phyloP scores from a whole-genome alignment of 164 flowering plant genomes.

The Euptelea pleiosperma region DNA sequence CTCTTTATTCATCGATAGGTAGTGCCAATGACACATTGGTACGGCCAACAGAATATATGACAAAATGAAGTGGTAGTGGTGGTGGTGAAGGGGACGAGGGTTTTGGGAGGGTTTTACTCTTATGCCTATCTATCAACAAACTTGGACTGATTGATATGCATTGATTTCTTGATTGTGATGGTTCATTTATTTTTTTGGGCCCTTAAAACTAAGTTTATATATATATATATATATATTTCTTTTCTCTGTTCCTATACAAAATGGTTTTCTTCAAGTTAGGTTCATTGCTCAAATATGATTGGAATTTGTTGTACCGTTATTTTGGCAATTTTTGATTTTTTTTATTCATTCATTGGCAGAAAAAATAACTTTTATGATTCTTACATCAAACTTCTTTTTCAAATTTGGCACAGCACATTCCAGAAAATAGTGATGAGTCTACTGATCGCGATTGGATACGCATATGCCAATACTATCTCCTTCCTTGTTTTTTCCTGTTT shows the following conservation, averaged over 20 bases:
- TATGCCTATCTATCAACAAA: too few relatives aligned
- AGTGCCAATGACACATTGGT: too few relatives aligned
- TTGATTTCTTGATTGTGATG: too few relatives aligned
- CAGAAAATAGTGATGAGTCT: conserved; percentile 31
- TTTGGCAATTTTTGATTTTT: background rate
- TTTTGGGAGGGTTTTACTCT: too few relatives aligned
- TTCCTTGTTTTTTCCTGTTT: conserved; percentile 59
- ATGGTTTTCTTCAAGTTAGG: background rate
- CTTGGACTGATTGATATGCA: background rate
- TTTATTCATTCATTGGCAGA: background rate
- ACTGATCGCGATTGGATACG: conserved; percentile 7
- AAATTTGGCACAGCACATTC: conserved; percentile 38
- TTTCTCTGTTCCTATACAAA: background rate
- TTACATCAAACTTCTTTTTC: background rate
- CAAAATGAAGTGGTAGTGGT: too few relatives aligned
- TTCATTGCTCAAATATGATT: background rate
- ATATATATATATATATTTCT: too few relatives aligned
- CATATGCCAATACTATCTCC: conserved; percentile 38
- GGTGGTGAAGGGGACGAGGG: too few relatives aligned
- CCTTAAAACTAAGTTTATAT: too few relatives aligned
- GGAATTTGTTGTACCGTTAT: background rate
- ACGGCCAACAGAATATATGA: too few relatives aligned
- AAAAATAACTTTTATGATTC: background rate
- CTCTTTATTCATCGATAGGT: too few relatives aligned
- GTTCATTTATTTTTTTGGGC: too few relatives aligned